phyloP scores from a whole-genome alignment of 176 grass and related monocot genomes.

The Carex kokanica region DNA sequence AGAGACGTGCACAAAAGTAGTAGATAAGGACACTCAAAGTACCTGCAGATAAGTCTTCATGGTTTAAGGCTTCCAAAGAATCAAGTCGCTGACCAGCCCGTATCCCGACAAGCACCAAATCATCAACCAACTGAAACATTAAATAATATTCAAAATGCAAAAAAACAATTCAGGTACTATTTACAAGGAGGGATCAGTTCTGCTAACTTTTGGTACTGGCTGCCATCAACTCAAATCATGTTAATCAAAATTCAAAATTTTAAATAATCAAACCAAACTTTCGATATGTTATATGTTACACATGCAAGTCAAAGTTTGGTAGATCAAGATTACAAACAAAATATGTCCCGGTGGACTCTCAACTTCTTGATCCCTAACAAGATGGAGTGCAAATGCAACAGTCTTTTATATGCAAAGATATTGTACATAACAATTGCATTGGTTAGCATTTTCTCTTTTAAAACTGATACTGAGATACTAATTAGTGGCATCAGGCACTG shows the following conservation, averaged over 20 bases:
- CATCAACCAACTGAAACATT: conserved; percentile 79
- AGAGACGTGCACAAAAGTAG: neutral
- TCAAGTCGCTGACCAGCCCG: conserved; percentile 46
- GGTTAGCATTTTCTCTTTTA: neutral
- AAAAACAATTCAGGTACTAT: neutral
- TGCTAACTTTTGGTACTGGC: neutral
- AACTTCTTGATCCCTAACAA: neutral
- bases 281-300: neutral
- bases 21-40: conserved; percentile 4
- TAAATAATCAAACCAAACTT: conserved; percentile 1
- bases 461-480: neutral
- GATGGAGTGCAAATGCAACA: neutral
- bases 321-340: neutral
- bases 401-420: neutral
- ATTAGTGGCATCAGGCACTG: neutral
- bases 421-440: neutral
- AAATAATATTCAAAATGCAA: conserved; percentile 20
- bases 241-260: neutral
- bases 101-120: conserved; percentile 75
- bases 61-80: conserved; percentile 57
- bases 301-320: neutral
- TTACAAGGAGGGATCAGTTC: neutral
- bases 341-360: neutral
- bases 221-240: neutral
- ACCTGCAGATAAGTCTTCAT: conserved; percentile 66